Base-by-base conservation (phyloP, 164 flowering plant genomes). In the Magnolia officinalis region DNA sequence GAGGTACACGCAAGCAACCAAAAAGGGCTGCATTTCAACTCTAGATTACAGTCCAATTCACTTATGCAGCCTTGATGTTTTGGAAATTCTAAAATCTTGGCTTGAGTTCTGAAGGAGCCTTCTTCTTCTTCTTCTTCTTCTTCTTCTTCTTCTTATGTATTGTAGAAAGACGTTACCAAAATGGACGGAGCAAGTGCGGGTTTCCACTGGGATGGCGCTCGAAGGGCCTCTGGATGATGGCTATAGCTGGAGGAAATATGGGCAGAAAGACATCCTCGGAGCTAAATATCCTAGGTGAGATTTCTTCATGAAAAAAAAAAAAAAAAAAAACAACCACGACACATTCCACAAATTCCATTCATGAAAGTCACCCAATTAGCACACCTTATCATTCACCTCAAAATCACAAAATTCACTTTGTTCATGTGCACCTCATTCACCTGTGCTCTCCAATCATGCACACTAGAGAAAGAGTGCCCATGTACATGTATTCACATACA, bases 241-340 rank as follows among this genome's bases (percentile, higher is more conserved):
- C 10, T 86, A 86, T 59, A 90, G 90, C 76, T 96, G 99, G 99
- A 91, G 99, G 82, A 96, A 96, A 71, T 96, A 96, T 81, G 99
- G 99, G 3, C 98, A 96, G 83, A 96, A 96, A 80, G 99, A 90
- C 81, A 96, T 96, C 74, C 87, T 94, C 10, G 97, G 95, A 74
- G 88, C 98, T 10, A 88, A 82, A 82, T 82, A 82, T 82, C 99
- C 99, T 5, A 92, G 99, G 99, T 95, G 66, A 45, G 67, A 59
- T 45, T 37, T 55, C 8, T 70, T 37, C 61, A 55, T 10, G 61
- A 10, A 16, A 16, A 55, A 55, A 55, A 55, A 8, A 55, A 55
- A 10, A 8, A 55, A 55, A 55, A 8, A 55, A 55, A 11, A 8
- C 61, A 55, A 55, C 58, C 8, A 65, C 68, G 11, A 11, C 29